Evolutionary conservation across 805 yeast species (phyloP), one percentile per base, ranked within the genome.

Genomic region (Metschnikowia gelsemii): DNA sequence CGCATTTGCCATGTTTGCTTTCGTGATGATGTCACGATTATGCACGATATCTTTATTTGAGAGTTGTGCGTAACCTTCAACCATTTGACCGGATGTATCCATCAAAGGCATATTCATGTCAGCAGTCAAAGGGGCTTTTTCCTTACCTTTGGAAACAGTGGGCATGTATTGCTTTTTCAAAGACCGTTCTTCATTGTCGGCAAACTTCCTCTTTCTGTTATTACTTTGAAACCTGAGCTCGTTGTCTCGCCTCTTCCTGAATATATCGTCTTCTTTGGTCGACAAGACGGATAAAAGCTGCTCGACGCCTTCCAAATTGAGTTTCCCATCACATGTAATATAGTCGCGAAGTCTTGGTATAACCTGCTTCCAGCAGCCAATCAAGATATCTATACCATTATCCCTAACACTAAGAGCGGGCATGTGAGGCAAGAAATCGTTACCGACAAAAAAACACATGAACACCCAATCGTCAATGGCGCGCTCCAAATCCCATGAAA

Each of bases 391-490:
- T 56, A 93, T 85, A 52, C 96, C 90, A 57, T 87, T 87, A 62
- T 93, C 98, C 53, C 99, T 79, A 31, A 93, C 97, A 56, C 91
- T 96, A 41, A 93, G 74, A 22, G 95, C 82, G 3, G 99, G 98
- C 52, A 93, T 69, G 65, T 91, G 98, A 1, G 99, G 99, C 56
- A 93, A 70, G 74, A 93, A 93, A 79, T 93, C 99, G 60, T 93
- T 93, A 64, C 99, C 99, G 50, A 91, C 95, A 59, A 93, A 93
- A 70, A 93, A 93, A 75, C 98, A 91, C 90, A 93, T 84, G 53
- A 93, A 93, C 12, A 93, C 88, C 99, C 99, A 93, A 65, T 93
- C 99, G 60, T 93, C 99, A 47, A 93, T 83, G 2, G 98, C 97
- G 45, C 99, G 74, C 66, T 93, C 99, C 40, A 90, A 63, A 59